phyloP scores from a whole-genome alignment of 371 early-diverging fungal genomes.

The Mucor racemosus region DNA sequence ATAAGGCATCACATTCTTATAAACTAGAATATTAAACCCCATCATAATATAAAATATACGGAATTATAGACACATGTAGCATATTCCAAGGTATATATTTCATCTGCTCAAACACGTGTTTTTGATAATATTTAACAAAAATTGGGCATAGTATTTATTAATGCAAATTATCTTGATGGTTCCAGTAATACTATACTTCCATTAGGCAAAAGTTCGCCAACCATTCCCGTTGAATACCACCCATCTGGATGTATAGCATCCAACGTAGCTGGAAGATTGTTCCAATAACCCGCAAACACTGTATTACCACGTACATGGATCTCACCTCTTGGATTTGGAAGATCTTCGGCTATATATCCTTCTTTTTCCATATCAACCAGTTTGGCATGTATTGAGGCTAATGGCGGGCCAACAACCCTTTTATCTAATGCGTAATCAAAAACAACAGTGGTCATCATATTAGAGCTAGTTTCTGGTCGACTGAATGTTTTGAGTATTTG shows the following conservation, averaged over 20 bases:
- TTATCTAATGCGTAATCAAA: conserved; percentile 41
- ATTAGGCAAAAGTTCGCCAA: conserved; percentile 65
- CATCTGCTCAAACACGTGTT: too few species aligned
- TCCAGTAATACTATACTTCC: conserved; percentile 41
- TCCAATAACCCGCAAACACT: conserved; percentile 48
- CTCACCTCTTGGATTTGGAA: conserved; percentile 74
- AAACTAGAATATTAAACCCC: too few species aligned
- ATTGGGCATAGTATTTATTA: too few species aligned
- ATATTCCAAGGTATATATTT: too few species aligned
- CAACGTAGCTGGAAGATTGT: conserved; percentile 38
- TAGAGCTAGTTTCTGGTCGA: conserved; percentile 57
- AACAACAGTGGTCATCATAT: conserved; percentile 43
- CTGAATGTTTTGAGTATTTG: conserved; percentile 54
- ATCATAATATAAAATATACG: too few species aligned
- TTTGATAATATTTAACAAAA: too few species aligned
- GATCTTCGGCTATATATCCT: conserved; percentile 62
- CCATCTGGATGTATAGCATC: conserved; percentile 63
- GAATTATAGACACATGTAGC: too few species aligned
- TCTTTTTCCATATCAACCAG: conserved; percentile 62
- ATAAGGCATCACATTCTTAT: too few species aligned
- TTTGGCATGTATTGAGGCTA: conserved; percentile 76
- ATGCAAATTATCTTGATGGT: too few species aligned
- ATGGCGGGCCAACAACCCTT: conserved; percentile 61
- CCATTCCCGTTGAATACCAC: conserved; percentile 82
- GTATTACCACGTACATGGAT: conserved; percentile 47